Base-by-base conservation (phyloP, 2,329 filamentous ascomycete genomes). In the Monosporascus sp. region DNA sequence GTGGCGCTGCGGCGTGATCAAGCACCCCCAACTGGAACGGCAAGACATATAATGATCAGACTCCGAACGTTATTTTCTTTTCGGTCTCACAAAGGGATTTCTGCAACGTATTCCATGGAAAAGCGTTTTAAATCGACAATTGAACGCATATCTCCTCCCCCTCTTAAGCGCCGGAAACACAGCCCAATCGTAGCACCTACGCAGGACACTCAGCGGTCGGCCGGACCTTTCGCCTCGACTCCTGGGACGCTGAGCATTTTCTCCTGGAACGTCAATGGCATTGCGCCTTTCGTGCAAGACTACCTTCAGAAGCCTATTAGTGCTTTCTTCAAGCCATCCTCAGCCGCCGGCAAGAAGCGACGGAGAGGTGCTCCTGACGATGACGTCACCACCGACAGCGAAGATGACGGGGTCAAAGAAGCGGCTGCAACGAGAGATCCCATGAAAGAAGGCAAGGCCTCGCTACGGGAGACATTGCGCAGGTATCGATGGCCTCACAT, bases 281-380 rank as follows among this genome's bases (percentile, higher is more conserved):
- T 57, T 37, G 31, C 48, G 17, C 52, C 50, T 1, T 58, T 58
- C 16, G 38, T 54, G 7, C 38, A 31, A 24, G 43, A 8, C 2
- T 57, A 54, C 22, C 31, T 55, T 8, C 37, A 58, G 11, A 52
- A 50, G 38, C 51, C 19, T 14, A 55, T 58, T 16, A 26, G 31
- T 22, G 43, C 41, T 0, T 57, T 57, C 50, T 56, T 57, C 5
- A 44, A 41, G 5, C 11, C 49, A 46, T 26, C 43, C 16, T 11
- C 22, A 46, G 17, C 9, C 1, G 11, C 31, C 3, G 24, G 19
- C 2, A 86, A 76, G 71, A 75, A n/a, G 69, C 74, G 48, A 79
- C 80, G 54, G 70, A 74, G 57, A 87, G 89, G 69, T 52, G 58
- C 61, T n/a, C 70, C 70, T 22, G 74, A 73, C 50, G 81, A 81